Conservation (phyloP, 23 red algal genomes). For the Cyanidioschyzon merolae region DNA sequence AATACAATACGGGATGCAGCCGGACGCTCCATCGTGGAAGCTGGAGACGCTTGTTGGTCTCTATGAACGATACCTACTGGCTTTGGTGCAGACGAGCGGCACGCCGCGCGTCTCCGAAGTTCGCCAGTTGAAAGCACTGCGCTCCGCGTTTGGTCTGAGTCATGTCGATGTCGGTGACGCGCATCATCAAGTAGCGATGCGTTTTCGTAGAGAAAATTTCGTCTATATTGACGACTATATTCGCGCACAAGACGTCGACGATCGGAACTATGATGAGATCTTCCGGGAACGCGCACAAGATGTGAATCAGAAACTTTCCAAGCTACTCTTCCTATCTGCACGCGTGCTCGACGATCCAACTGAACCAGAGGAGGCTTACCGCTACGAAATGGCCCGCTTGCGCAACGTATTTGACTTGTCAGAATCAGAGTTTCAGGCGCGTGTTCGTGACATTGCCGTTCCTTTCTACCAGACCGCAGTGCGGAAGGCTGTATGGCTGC, state of each 20-base stretch:
- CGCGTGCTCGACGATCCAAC: slow-evolving; percentile 61
- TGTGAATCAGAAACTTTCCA: slow-evolving; percentile 46
- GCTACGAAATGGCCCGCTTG: slow-evolving; percentile 67
- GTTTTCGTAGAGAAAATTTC: slow-evolving; percentile 69
- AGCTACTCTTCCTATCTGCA: slow-evolving; percentile 69
- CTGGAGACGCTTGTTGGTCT: slow-evolving; percentile 14
- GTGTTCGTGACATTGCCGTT: slow-evolving; percentile 54
- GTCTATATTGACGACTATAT: slow-evolving; percentile 31
- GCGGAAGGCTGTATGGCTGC: slow-evolving; percentile 29
- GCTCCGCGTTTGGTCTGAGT: slow-evolving; percentile 42
- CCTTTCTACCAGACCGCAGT: slow-evolving; percentile 70
- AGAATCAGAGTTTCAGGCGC: slow-evolving; percentile 44
- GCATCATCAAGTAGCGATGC: slow-evolving; percentile 55
- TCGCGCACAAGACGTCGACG: not conserved
- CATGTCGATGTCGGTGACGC: slow-evolving; percentile 61
- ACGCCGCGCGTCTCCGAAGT: slow-evolving; percentile 42
- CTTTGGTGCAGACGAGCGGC: slow-evolving; percentile 23
- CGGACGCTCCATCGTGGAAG: not conserved
- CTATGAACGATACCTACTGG: slow-evolving; percentile 53
- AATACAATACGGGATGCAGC: not conserved
- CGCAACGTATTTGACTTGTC: slow-evolving; percentile 61
- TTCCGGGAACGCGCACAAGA: slow-evolving; percentile 2
- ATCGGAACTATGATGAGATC: not conserved
- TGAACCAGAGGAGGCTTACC: slow-evolving; percentile 83
- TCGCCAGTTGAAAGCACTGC: slow-evolving; percentile 44